Evolutionary conservation across 768 basidiomycete genomes (phyloP), one percentile per base, ranked within the genome.

Genomic region (Trametes villosa): DNA sequence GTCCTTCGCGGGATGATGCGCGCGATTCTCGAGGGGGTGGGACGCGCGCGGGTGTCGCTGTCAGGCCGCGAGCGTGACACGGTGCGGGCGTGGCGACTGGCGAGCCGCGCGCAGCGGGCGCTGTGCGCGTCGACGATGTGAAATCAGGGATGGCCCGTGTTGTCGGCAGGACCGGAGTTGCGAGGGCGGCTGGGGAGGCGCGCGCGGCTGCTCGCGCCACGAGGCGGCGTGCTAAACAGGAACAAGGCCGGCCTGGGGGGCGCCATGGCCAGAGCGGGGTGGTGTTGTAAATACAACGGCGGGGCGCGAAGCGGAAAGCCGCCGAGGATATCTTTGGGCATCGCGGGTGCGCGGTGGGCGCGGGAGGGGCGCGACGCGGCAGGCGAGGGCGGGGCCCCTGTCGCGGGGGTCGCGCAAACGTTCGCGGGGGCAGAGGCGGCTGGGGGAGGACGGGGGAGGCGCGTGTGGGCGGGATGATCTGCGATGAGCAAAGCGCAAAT

Each of bases 1-100:
- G 60, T 22, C 36, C 61, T 63, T 63, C 57, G 61, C 61, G 61
- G 61, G 61, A 62, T 57, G 56, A 62, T 53, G 61, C 20, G 47
- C 24, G 56, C 18, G 56, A 36, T 33, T 29, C 15, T 7, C 50
- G 50, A 20, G 40, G 40, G 12, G 18, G 18, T 20, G 7, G 9
- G 9, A n/a, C 40, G 40, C 40, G 40, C 41, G 18, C n/a, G n/a
- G 18, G 9, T 5, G 40, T 6, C n/a, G 6, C 12, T 5, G 40
- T 5, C 40, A 6, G 9, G 41, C 22, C n/a, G 17, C 41, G 18
- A 9, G 42, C 42, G 42, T 44, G 33, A 8, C 15, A 8, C 8
- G n/a, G n/a, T n/a, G n/a, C 12, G 42, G 20, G 42, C 42, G 2
- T 15, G 42, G 42, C 6, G 45, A 46, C 18, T 41, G 18, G 15